Conservation (phyloP, 164 flowering plant species). For the Santalum album region DNA sequence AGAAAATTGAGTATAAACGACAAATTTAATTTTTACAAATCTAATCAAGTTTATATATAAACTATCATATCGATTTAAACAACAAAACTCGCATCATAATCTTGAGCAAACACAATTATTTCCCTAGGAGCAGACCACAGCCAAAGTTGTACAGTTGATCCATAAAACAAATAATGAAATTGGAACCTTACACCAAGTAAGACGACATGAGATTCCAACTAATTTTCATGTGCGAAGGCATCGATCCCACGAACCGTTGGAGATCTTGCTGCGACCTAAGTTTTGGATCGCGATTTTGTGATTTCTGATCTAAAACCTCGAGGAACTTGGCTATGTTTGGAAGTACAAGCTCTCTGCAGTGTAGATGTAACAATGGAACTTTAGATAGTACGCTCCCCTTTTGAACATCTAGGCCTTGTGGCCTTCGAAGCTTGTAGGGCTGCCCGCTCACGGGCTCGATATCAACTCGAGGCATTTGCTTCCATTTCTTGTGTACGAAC, state of each 20-base stretch:
- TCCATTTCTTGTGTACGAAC: constrained; percentile 75
- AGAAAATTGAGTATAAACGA: too few species aligned
- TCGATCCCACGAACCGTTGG: constrained; percentile 73
- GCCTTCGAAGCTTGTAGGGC: constrained; percentile 73
- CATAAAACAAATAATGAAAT: not conserved
- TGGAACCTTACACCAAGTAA: constrained; percentile 33
- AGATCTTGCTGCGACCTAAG: constrained; percentile 37
- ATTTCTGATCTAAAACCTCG: constrained; percentile 12
- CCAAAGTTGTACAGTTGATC: too few species aligned
- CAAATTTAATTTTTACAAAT: too few species aligned
- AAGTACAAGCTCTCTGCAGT: constrained; percentile 73
- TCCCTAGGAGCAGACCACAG: too few species aligned
- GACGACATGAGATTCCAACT: constrained; percentile 99
- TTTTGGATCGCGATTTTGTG: constrained; percentile 5
- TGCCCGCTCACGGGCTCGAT: constrained; percentile 59
- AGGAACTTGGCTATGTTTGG: constrained; percentile 72
- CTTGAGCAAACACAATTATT: too few species aligned
- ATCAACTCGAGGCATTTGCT: constrained; percentile 69
- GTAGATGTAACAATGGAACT: constrained; percentile 83
- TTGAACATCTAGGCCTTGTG: constrained; percentile 70
- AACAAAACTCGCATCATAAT: too few species aligned
- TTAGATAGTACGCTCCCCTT: constrained; percentile 88
- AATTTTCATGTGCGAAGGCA: constrained; percentile 93
- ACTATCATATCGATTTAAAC: too few species aligned
- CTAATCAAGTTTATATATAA: too few species aligned